A percentile compares a stretch with the other conserved stretches of the same genome.
Evolutionary conservation across 1,284 basidiomycete genomes (phyloP).

Genomic region (Amylostereum areolatum): DNA sequence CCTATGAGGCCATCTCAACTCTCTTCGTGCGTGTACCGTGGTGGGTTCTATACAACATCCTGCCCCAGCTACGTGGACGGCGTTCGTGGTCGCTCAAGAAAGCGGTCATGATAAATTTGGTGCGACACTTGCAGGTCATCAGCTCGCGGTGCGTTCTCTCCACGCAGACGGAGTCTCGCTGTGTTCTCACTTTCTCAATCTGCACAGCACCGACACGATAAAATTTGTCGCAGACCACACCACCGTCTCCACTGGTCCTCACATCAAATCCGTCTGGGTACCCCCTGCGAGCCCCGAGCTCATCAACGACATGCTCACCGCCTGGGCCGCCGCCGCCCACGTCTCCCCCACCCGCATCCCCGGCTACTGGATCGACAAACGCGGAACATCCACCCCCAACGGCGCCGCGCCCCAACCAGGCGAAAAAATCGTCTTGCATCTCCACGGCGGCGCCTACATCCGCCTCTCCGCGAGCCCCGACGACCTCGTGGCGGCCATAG

Average conservation of each 20-base stretch:
- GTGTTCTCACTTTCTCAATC: neutral
- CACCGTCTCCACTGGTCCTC: neutral
- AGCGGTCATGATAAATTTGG: neutral
- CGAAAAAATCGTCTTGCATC: slow-evolving; percentile 28
- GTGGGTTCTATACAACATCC: slow-evolving; percentile 1
- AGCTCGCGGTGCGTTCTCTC: neutral
- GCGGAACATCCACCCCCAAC: slow-evolving; percentile 12
- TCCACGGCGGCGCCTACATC: slow-evolving; percentile 23
- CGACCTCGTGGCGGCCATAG: slow-evolving; percentile 18
- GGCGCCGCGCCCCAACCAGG: slow-evolving; percentile 21
- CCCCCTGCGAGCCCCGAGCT: slow-evolving; percentile 9
- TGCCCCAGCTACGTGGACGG: neutral
- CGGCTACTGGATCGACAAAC: slow-evolving; percentile 31
- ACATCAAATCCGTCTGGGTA: slow-evolving; percentile 9
- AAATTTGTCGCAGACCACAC: neutral
- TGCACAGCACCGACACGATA: neutral
- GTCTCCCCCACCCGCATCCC: slow-evolving; percentile 25
- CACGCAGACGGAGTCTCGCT: neutral
- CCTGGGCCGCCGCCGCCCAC: slow-evolving; percentile 16
- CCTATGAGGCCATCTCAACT: neutral
- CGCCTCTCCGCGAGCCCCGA: slow-evolving; percentile 14
- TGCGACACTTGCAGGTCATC: neutral
- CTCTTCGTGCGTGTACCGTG: slow-evolving; percentile 1
- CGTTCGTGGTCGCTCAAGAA: slow-evolving; percentile 2
- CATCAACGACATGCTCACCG: slow-evolving; percentile 17